Conservation (phyloP, 768 basidiomycete species). For the Termitomyces sp. region DNA sequence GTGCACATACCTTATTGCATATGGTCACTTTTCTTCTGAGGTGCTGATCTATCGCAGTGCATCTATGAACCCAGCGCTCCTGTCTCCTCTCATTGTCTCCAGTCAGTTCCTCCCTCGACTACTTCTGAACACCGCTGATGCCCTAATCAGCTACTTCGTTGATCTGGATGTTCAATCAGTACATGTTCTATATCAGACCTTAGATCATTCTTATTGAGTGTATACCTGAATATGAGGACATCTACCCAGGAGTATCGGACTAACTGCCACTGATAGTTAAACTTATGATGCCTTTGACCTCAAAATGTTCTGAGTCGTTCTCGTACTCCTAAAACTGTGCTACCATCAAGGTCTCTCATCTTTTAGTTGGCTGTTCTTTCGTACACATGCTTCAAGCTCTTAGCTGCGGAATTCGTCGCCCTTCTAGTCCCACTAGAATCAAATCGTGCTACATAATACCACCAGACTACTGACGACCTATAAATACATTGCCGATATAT, state of each 20-base stretch:
- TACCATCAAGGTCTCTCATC: neutral
- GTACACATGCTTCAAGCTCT: neutral
- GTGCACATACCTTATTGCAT: conserved; percentile 84
- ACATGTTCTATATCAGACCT: conserved; percentile 68
- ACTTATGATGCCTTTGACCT: neutral
- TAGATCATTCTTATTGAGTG: neutral
- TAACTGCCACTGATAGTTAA: neutral
- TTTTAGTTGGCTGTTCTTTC: neutral
- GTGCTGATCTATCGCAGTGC: conserved; percentile 76
- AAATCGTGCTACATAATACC: neutral
- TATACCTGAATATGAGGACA: neutral
- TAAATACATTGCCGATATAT: neutral
- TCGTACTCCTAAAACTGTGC: neutral
- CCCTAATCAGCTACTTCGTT: conserved; percentile 51
- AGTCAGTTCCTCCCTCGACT: conserved; percentile 42
- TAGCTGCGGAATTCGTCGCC: neutral
- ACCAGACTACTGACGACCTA: neutral
- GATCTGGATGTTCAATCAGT: conserved; percentile 83
- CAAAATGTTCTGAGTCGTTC: neutral
- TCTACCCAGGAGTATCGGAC: neutral
- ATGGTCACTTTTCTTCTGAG: conserved; percentile 86
- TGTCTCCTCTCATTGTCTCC: conserved; percentile 80
- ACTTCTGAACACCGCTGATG: conserved; percentile 3
- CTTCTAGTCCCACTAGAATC: neutral
- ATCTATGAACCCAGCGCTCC: conserved; percentile 48